phyloP scores from a whole-genome alignment of 2,329 filamentous ascomycete species.

The Penicillium concentricum region DNA sequence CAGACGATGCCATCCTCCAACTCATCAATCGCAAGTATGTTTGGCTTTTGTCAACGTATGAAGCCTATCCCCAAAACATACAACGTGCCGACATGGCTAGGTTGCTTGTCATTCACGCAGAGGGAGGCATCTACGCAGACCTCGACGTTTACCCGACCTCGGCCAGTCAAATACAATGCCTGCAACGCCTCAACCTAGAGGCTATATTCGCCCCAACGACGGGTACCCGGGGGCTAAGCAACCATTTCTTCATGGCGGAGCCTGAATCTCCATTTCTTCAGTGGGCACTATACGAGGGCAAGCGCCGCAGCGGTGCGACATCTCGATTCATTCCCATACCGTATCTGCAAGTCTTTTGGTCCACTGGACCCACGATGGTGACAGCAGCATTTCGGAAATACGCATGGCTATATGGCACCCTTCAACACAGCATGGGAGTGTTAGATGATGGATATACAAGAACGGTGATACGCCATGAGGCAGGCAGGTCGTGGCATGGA shows the following conservation, averaged over 20 bases:
- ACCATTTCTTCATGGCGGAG: slow-evolving; percentile 24
- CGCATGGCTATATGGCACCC: slow-evolving; percentile 1
- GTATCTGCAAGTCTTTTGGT: slow-evolving; percentile 23
- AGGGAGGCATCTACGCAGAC: slow-evolving; percentile 22
- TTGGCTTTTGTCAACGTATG: slow-evolving; percentile 19
- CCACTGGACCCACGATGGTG: slow-evolving; percentile 22
- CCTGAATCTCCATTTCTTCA: slow-evolving; percentile 12
- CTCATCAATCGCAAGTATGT: slow-evolving; percentile 16
- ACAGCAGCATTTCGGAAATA: slow-evolving; percentile 17
- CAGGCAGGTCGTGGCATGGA: slow-evolving; percentile 21
- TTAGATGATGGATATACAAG: slow-evolving; percentile 13
- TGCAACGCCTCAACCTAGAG: slow-evolving; percentile 15
- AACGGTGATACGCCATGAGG: slow-evolving; percentile 11
- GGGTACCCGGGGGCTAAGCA: slow-evolving; percentile 16
- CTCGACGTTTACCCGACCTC: slow-evolving; percentile 16
- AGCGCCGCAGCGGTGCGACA: slow-evolving; percentile 8
- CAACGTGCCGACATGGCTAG: slow-evolving; percentile 22
- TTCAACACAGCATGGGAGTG: slow-evolving; percentile 6
- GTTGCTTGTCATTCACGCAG: slow-evolving; percentile 17
- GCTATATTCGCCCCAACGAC: slow-evolving; percentile 16
- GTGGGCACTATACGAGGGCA: slow-evolving; percentile 18
- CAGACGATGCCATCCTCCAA: slow-evolving; percentile 15
- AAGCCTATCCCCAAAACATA: slow-evolving; percentile 17
- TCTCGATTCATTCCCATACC: slow-evolving; percentile 13
- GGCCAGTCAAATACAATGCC: slow-evolving; percentile 12